Evolutionary conservation across 2,329 filamentous ascomycete genomes (phyloP), one percentile per base, ranked within the genome.

Genomic region (Fusarium dimerum): DNA sequence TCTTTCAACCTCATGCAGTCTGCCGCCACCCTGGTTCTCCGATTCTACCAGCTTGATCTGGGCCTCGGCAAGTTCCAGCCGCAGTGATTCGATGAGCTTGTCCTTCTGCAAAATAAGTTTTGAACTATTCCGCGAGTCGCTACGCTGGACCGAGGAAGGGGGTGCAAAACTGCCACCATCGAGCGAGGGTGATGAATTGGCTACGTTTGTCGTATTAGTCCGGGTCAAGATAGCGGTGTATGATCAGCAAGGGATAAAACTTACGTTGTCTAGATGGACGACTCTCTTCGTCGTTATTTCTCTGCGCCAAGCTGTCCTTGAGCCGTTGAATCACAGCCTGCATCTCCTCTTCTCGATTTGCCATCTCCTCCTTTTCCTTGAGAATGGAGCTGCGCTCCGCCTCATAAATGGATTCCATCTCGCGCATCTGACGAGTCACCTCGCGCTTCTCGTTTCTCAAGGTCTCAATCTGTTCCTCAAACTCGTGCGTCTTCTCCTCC

Each of bases 31-130:
- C 72, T 89, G 86, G 70, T 97, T 96, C 73, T 97, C 92, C 49
- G 94, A 86, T 72, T 97, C 93, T 29, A 96, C 88, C 26, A 97
- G 80, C 73, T 96, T 97, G 74, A 97, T 95, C 71, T 97, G 92
- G 18, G 90, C 88, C 72, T 97, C 94, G 41, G 94, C 93, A 45
- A 99, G 82, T 71, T 99, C 94, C 26, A 97, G 82, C 51, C 93
- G 85, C 56, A 99, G 79, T 11, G 89, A 91, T 71, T 97, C 93
- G 63, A 99, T 97, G 53, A 97, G 79, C 74, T 95, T 94, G 74
- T 99, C 94, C 72, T 97, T 99, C 71, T 97, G 92, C 63, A 95
- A 81, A 46, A 97, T 82, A 47, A 96, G 79, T 71, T 93, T 95
- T 13, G 92, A 95, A 72, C 89, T 93, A 70, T 90, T 95, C 58